phyloP scores from a whole-genome alignment of 352 stramenopile genomes.

The Thalassiosira hispida region DNA sequence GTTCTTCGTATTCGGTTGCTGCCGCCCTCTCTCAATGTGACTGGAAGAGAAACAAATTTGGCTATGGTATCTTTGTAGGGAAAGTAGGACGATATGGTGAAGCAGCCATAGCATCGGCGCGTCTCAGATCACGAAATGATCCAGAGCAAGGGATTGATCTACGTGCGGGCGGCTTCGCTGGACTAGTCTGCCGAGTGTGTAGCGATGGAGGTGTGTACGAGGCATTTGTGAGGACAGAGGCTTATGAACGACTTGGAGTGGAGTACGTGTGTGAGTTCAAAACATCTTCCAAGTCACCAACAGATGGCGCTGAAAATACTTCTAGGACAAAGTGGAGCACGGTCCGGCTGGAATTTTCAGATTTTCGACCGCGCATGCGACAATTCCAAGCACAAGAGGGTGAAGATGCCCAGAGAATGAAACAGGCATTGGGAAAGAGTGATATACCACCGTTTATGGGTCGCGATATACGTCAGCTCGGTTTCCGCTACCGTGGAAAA shows the following conservation, averaged over 20 bases:
- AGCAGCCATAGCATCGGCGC: slow-evolving; percentile 69
- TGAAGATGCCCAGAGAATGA: slow-evolving; percentile 27
- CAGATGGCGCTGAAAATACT: slow-evolving; percentile 42
- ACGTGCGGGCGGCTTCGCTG: slow-evolving; percentile 67
- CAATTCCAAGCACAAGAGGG: slow-evolving; percentile 29
- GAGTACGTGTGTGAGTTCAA: slow-evolving; percentile 83
- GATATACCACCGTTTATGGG: slow-evolving; percentile 61
- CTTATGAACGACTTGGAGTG: slow-evolving; percentile 74
- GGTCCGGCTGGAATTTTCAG: slow-evolving; percentile 70
- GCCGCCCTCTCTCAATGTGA: slow-evolving; percentile 46
- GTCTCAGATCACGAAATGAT: slow-evolving; percentile 71
- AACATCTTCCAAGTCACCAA: slow-evolving; percentile 64
- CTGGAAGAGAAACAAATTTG: slow-evolving; percentile 82
- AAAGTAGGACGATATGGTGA: slow-evolving; percentile 60
- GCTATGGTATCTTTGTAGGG: slow-evolving; percentile 78
- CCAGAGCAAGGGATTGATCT: slow-evolving; percentile 76
- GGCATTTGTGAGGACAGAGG: slow-evolving; percentile 70
- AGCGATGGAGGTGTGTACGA: slow-evolving; percentile 78
- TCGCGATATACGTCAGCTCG: slow-evolving; percentile 73
- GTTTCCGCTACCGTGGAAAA: slow-evolving; percentile 73
- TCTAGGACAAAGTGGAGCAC: slow-evolving; percentile 72
- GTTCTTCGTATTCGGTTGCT: slow-evolving; percentile 12
- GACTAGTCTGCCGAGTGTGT: slow-evolving; percentile 76
- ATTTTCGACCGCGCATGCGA: slow-evolving; percentile 68
- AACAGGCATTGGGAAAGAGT: slow-evolving; percentile 32